A percentile compares a stretch with the other conserved stretches of the same genome.
phyloP scores from a whole-genome alignment of 495 filamentous ascomycete genomes.

The Podospora appendiculata region DNA sequence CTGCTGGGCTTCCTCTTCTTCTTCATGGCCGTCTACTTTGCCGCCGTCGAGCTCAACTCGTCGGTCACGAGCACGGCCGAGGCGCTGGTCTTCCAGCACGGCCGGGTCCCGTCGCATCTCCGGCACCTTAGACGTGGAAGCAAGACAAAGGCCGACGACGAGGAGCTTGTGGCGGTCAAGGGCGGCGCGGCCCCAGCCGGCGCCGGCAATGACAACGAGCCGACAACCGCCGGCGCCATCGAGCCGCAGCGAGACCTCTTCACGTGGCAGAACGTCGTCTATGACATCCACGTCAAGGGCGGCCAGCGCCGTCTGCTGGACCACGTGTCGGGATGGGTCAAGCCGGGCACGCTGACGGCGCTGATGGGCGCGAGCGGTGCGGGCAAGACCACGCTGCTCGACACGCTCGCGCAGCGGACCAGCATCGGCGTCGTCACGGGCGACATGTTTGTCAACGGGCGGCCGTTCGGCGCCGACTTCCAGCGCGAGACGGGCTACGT shows the following conservation, averaged over 20 bases:
- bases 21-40: slow-evolving; percentile 60
- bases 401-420: slow-evolving; percentile 66
- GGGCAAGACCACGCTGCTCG: slow-evolving; percentile 61
- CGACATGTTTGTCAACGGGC: slow-evolving; percentile 67
- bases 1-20: slow-evolving; percentile 59
- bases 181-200: background rate
- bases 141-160: slow-evolving; percentile 13
- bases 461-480: slow-evolving; percentile 59
- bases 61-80: slow-evolving; percentile 21
- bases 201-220: background rate
- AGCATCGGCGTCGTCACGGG: slow-evolving; percentile 63
- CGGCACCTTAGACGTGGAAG: slow-evolving; percentile 12
- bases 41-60: slow-evolving; percentile 48
- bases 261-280: slow-evolving; percentile 54
- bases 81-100: slow-evolving; percentile 24
- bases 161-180: slow-evolving; percentile 20
- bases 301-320: slow-evolving; percentile 56
- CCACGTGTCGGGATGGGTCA: slow-evolving; percentile 65
- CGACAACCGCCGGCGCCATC: slow-evolving; percentile 28
- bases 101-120: slow-evolving; percentile 14
- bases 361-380: slow-evolving; percentile 80
- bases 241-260: slow-evolving; percentile 47
- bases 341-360: slow-evolving; percentile 71
- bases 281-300: slow-evolving; percentile 57
- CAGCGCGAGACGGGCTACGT: slow-evolving; percentile 83